Evolutionary conservation across 2,329 filamentous ascomycete species (phyloP), one percentile per base, ranked within the genome.

Genomic region (Macrophomina tecta): DNA sequence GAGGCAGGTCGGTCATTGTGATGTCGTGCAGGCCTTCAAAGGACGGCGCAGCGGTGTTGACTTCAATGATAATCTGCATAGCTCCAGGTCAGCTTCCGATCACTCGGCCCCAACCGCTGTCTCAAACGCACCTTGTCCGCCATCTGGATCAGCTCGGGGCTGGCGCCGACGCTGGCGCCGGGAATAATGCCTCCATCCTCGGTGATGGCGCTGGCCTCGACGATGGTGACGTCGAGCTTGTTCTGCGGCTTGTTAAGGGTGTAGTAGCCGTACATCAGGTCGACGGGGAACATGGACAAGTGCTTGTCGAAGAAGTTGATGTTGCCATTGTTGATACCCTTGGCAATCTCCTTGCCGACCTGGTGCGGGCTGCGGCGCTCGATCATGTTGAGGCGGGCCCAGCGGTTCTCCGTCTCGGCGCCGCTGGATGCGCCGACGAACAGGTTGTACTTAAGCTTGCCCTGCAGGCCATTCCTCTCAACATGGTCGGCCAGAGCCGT

Each of bases 261-360:
- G 82, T 96, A 97, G 80, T 85, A 94, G 36, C 91, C 91, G 85
- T 89, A 73, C 78, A 94, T 90, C 70, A 97, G 83, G 76, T 97
- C 93, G 46, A 90, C 86, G 4, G 93, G 93, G 78, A 97, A 97
- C 93, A 96, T 96, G 80, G 90, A 93, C 76, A 97, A 79, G 82
- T 97, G 93, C 83, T 97, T 97, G 79, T 97, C 93, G 77, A 96
- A 97, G 81, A 97, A 97, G 69, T 94, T 89, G 81, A 97, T 97
- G 71, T 90, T 86, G 51, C 93, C 93, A 72, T 90, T 89, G 79
- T 97, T 97, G 81, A 97, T 96, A 9, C 93, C 93, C 83, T 92
- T 94, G 68, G 93, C 88, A 71, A 97, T 97, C 68, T 91, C 86
- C 83, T 96, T 97, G 76, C 93, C 93, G 68, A 97, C 93, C 77